These are phyloP conservation scores for Chiua virens DNA, from an alignment of 768 basidiomycete genomes.

Conservation along the genomic window DNA sequence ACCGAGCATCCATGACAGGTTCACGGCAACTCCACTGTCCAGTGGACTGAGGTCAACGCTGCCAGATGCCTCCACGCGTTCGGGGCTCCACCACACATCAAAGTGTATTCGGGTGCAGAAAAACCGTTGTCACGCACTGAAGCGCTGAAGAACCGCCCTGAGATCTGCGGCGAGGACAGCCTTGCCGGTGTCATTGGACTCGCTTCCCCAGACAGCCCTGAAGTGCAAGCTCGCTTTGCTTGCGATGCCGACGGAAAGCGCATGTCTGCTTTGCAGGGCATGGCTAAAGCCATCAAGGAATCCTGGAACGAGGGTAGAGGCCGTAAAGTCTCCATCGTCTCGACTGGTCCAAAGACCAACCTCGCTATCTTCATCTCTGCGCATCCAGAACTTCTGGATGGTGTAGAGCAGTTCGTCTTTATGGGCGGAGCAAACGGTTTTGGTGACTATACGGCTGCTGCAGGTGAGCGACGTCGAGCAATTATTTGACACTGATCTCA, in stretches of 20 bases:
- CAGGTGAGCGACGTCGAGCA: slow-evolving; percentile 41
- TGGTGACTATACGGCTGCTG: slow-evolving; percentile 77
- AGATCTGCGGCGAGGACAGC: slow-evolving; percentile 83
- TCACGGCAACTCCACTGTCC: slow-evolving; percentile 72
- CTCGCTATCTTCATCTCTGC: slow-evolving; percentile 64
- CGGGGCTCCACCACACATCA: slow-evolving; percentile 55
- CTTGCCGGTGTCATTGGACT: slow-evolving; percentile 84
- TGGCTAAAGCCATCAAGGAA: slow-evolving; percentile 53
- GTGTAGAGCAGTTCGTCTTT: slow-evolving; percentile 54
- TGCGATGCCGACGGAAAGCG: slow-evolving; percentile 39
- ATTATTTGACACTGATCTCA: not conserved
- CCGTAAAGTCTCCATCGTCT: slow-evolving; percentile 63
- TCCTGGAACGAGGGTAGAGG: slow-evolving; percentile 62
- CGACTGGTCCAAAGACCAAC: slow-evolving; percentile 88
- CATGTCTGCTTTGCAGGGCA: slow-evolving; percentile 65
- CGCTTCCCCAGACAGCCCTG: slow-evolving; percentile 46
- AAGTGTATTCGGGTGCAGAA: slow-evolving; percentile 66
- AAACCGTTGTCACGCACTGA: slow-evolving; percentile 66
- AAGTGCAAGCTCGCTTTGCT: slow-evolving; percentile 52
- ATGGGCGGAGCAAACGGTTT: slow-evolving; percentile 92
- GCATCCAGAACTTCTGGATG: slow-evolving; percentile 53
- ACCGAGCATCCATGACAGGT: slow-evolving; percentile 43
- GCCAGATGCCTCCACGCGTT: slow-evolving; percentile 77
- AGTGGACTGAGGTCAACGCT: slow-evolving; percentile 69
- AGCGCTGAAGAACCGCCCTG: slow-evolving; percentile 58